phyloP scores from a whole-genome alignment of 805 yeast species.

The Nakazawaea populi region DNA sequence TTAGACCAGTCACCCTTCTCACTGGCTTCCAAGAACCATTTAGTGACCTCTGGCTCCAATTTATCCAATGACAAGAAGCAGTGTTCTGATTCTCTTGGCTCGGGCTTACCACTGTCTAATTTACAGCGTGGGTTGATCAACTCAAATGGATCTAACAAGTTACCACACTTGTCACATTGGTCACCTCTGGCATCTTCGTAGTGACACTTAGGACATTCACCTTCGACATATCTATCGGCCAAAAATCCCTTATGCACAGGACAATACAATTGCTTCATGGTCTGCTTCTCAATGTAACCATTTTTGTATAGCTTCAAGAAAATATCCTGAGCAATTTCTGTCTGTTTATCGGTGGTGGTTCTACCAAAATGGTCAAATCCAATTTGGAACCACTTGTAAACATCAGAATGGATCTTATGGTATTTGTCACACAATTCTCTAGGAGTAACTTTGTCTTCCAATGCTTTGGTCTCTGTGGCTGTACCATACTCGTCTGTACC shows the following conservation, averaged over 20 bases:
- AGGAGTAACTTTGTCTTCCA: constrained; percentile 90
- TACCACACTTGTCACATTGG: constrained; percentile 97
- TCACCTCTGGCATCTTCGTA: constrained; percentile 99
- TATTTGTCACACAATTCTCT: constrained; percentile 86
- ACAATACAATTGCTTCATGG: constrained; percentile 88
- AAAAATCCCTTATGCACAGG: constrained; percentile 83
- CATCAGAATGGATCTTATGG: constrained; percentile 77
- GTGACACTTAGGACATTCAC: constrained; percentile 91
- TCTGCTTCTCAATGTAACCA: constrained; percentile 77
- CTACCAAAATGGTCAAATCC: constrained; percentile 95
- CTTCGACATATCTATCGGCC: constrained; percentile 97
- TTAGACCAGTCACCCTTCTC: constrained; percentile 84
- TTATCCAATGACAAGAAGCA: constrained; percentile 79
- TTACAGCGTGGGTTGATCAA: constrained; percentile 94
- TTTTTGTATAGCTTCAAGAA: constrained; percentile 73
- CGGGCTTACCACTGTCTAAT: constrained; percentile 79
- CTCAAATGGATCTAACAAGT: constrained; percentile 84
- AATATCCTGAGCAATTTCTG: constrained; percentile 93
- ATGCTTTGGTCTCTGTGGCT: constrained; percentile 97
- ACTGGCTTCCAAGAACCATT: constrained; percentile 68
- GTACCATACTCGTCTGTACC: constrained; percentile 99
- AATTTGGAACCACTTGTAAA: constrained; percentile 95
- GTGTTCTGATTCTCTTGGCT: constrained; percentile 76
- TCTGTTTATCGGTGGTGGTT: constrained; percentile 88
- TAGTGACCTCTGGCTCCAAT: constrained; percentile 66